These are phyloP conservation scores for Taiozyma sp. DNA, from an alignment of 1,139 yeast genomes.

Conservation along the genomic window DNA sequence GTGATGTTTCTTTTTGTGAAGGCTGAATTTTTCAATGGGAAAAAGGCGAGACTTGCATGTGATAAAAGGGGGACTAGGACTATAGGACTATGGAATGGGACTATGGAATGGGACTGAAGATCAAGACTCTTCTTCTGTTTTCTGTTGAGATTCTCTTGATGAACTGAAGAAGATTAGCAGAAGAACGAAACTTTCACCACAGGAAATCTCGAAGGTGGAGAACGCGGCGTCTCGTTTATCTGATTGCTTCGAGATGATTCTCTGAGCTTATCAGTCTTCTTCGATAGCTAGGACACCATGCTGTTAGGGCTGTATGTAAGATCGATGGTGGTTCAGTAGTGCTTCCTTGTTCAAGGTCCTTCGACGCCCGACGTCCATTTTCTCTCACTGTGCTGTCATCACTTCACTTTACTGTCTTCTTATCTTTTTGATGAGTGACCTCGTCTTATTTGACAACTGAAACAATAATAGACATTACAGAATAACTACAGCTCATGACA, in stretches of 20 bases:
- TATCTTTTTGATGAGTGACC: too few relatives aligned
- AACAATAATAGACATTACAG: too few relatives aligned
- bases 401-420: too few relatives aligned
- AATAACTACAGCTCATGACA: too few relatives aligned
- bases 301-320: too few relatives aligned
- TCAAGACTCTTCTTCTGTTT: too few relatives aligned
- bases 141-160: too few relatives aligned
- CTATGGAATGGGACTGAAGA: not conserved
- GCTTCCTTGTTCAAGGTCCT: too few relatives aligned
- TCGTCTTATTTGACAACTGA: too few relatives aligned
- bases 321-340: too few relatives aligned
- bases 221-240: not conserved
- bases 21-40: not conserved
- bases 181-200: not conserved
- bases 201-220: not conserved
- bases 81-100: not conserved
- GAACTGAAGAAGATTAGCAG: not conserved
- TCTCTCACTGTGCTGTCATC: too few relatives aligned
- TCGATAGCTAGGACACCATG: not conserved
- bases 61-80: not conserved
- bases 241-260: not conserved
- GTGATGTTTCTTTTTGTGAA: not conserved
- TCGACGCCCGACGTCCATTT: too few relatives aligned
- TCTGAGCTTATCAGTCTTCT: not conserved
- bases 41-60: constrained; percentile 2